Evolutionary conservation across 1,284 basidiomycete genomes (phyloP), one percentile per base, ranked within the genome.

Genomic region (Sanghuangporus weigelae): DNA sequence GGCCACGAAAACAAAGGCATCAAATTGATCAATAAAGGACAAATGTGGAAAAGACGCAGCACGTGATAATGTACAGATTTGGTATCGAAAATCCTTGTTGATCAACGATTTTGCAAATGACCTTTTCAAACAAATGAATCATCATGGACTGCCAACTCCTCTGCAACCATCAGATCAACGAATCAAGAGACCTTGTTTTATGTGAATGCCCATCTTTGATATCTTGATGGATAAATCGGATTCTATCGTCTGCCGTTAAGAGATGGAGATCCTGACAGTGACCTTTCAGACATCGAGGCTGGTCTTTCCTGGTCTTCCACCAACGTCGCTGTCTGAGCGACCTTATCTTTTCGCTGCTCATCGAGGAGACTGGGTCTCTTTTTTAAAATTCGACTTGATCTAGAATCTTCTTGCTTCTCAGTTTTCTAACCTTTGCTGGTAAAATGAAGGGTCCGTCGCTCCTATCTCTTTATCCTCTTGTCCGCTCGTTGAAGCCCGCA

Each of bases 381-480:
- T 23, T 26, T 11, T 14, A 44, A 44, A 23, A 14, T 23, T 35
- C 50, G 5, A 8, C 21, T 35, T 26, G 21, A 23, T 51, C 31
- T 35, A 23, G 31, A 26, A 26, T 51, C 44, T 35, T 31, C 49
- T 49, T 38, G n/a, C 23, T 26, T 55, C 3, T 31, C 26, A 26
- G 26, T 11, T 2, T 56, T 42, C 35, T 46, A 42, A n/a, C 14
- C 31, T 57, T 38, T 60, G 14, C 49, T 57, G 23, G 35, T 8
- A 31, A 39, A 38, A 59, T 57, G 55, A 57, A 36, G 54, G 55
- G 61, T 62, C 56, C 46, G 61, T 62, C 35, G 38, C 19, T 51
- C 31, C n/a, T 50, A 44, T 35, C 31, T 38, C 6, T 2, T 53
- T 42, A 16, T 58, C 12, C 23, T 35, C 0, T n/a, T 44, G 21